These are phyloP conservation scores for Rhypophila decipiens DNA, from an alignment of 495 filamentous ascomycete genomes.

Conservation along the genomic window DNA sequence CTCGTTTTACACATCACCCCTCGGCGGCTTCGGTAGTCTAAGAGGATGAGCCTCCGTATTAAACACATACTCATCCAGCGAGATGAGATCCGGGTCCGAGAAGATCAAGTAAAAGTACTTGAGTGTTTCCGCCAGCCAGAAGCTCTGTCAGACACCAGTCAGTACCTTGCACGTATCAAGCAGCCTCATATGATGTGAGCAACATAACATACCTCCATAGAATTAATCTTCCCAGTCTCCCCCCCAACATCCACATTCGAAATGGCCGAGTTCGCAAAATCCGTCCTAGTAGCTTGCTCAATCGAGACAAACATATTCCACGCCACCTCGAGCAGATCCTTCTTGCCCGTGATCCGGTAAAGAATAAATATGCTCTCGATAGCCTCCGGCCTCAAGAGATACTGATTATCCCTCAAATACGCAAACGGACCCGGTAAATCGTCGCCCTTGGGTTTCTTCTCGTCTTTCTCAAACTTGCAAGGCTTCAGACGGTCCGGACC, in stretches of 20 bases:
- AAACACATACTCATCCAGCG: slow-evolving; percentile 71
- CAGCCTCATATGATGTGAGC: neutral
- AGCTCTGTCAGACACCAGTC: slow-evolving; percentile 28
- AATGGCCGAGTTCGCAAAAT: slow-evolving; percentile 53
- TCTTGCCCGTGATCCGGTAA: slow-evolving; percentile 67
- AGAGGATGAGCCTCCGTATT: slow-evolving; percentile 88
- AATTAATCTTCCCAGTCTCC: slow-evolving; percentile 27
- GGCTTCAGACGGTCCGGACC: slow-evolving; percentile 27
- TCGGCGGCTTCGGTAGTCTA: slow-evolving; percentile 22
- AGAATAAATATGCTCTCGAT: slow-evolving; percentile 70
- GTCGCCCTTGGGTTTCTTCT: slow-evolving; percentile 12
- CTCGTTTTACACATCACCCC: no score
- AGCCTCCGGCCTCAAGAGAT: slow-evolving; percentile 55
- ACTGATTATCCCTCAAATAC: slow-evolving; percentile 24
- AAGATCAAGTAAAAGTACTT: slow-evolving; percentile 75
- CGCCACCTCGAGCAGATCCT: slow-evolving; percentile 57
- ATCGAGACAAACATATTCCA: slow-evolving; percentile 74
- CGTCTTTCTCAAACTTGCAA: slow-evolving; percentile 22
- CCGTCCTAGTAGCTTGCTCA: slow-evolving; percentile 51
- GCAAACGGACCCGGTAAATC: slow-evolving; percentile 55
- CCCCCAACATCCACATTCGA: slow-evolving; percentile 38
- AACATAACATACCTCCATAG: slow-evolving; percentile 38
- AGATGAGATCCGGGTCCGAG: slow-evolving; percentile 62
- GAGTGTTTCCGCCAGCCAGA: slow-evolving; percentile 46
- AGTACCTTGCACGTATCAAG: neutral